These are phyloP conservation scores for Allium cepa DNA, from an alignment of 106 monocot genomes.

Conservation along the genomic window DNA sequence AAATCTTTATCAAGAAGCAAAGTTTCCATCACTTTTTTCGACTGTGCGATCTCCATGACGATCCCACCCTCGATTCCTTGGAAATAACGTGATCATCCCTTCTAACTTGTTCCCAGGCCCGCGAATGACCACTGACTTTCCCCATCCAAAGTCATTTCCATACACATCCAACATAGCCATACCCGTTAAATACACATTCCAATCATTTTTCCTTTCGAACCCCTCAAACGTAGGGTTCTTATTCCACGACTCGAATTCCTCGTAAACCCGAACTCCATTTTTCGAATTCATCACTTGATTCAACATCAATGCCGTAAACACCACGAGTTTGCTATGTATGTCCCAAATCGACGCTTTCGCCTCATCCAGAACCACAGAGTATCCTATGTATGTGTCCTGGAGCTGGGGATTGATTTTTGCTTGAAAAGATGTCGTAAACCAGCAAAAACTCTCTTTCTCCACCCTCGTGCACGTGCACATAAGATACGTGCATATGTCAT, in stretches of 20 bases:
- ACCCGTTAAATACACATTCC: conserved; percentile 5
- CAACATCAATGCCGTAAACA: conserved; percentile 22
- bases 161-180: conserved; percentile 50
- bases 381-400: conserved; percentile 21
- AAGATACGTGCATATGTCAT: conserved; percentile 17
- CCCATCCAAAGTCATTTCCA: conserved; percentile 59
- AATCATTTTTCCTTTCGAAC: not conserved
- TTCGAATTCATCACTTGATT: conserved; percentile 10
- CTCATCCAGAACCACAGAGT: not conserved
- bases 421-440: conserved; percentile 5
- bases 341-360: conserved; percentile 7
- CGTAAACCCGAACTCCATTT: not conserved
- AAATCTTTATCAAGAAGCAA: no score
- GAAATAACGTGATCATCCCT: conserved; percentile 28
- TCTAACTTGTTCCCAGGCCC: conserved; percentile 29
- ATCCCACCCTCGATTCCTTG: conserved; percentile 23
- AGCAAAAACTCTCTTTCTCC: conserved; percentile 10
- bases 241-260: conserved; percentile 5
- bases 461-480: conserved; percentile 1
- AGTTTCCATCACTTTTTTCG: conserved; percentile 8
- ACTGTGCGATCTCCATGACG: conserved; percentile 31
- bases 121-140: conserved; percentile 27
- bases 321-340: conserved; percentile 8
- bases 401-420: conserved; percentile 12
- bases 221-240: not conserved